Conservation (phyloP, 768 basidiomycete genomes). For the Boletus speciosus region DNA sequence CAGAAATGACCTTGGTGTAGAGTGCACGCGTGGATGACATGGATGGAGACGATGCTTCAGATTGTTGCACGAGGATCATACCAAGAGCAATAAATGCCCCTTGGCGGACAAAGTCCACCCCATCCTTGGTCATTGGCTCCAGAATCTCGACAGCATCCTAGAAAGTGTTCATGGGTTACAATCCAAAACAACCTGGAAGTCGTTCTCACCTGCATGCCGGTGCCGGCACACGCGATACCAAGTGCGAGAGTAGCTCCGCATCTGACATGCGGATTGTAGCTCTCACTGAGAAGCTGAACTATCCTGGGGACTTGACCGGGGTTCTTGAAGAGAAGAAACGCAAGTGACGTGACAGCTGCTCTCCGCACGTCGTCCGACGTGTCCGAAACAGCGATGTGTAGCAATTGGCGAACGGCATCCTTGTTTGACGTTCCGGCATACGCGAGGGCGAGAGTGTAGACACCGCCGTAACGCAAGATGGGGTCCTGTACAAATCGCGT, state of each 20-base stretch:
- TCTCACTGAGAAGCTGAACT: slow-evolving; percentile 94
- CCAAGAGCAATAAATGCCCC: slow-evolving; percentile 94
- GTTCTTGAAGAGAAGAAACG: slow-evolving; percentile 96
- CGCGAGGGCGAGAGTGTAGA: slow-evolving; percentile 93
- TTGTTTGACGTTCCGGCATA: slow-evolving; percentile 97
- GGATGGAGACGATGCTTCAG: slow-evolving; percentile 84
- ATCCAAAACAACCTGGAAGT: not conserved
- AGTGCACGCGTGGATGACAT: slow-evolving; percentile 76
- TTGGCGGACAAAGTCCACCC: slow-evolving; percentile 97
- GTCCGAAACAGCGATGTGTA: slow-evolving; percentile 97
- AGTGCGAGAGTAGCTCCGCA: slow-evolving; percentile 96
- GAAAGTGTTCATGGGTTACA: not conserved
- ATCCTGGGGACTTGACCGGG: slow-evolving; percentile 94
- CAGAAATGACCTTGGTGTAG: slow-evolving; percentile 84
- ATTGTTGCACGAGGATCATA: slow-evolving; percentile 96
- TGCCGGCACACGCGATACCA: slow-evolving; percentile 96
- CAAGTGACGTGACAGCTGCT: slow-evolving; percentile 92
- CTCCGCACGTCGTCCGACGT: slow-evolving; percentile 96
- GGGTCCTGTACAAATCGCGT: slow-evolving; percentile 63
- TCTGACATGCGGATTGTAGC: slow-evolving; percentile 97
- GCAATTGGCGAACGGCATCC: slow-evolving; percentile 81
- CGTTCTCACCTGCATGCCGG: slow-evolving; percentile 76
- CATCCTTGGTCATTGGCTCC: slow-evolving; percentile 97
- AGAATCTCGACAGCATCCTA: slow-evolving; percentile 95
- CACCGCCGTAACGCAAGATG: slow-evolving; percentile 95